Base-by-base conservation (phyloP, 345 rosid genomes). In the Trapa bicornis region DNA sequence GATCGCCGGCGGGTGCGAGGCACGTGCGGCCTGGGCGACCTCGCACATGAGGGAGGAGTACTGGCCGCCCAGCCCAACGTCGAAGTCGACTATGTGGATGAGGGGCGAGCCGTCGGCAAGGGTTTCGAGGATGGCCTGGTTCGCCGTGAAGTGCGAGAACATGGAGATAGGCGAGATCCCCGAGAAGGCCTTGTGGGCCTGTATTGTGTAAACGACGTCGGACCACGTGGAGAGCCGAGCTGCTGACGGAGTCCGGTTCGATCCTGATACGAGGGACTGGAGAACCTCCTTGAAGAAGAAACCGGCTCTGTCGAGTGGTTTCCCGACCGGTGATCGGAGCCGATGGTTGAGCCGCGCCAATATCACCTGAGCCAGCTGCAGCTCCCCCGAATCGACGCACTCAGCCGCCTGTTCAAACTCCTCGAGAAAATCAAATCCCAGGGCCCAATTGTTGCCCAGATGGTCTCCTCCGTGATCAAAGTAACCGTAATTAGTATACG, bases 271-370 rank as follows among this genome's bases (percentile, higher is more conserved):
- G 63, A 95, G 77, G 9, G 84, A 76, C 48, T 72, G 82, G 37
- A 91, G 87, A 50, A 92, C 96, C 77, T 95, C 98, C 71, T 91
- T 91, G 75, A 95, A 95, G 77, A 79, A 87, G 75, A 85, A 89
- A 13, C 96, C 96, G 1, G 99, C 90, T 67, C 99, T 74, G 61
- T 87, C 90, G 45, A 91, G 77, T 0, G 99, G 98, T 65, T 84
- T 91, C 0, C 97, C 96, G 0, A 61, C 56, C 1, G 98, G 92
- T 6, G 84, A 77, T 33, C 83, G 72, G 10, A 89, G 69, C 14
- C 84, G 86, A 37, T 83, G 84, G 57, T 82, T 83, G 76, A 95
- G 96, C 68, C 96, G 94, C 15, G 91, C 89, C 68, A 95, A 72
- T 70, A 84, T 82, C 79, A 79, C 85, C 54, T 95, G 91, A 33